phyloP scores from a whole-genome alignment of 139 green algal genomes.

The Chlamydomonas applanata region DNA sequence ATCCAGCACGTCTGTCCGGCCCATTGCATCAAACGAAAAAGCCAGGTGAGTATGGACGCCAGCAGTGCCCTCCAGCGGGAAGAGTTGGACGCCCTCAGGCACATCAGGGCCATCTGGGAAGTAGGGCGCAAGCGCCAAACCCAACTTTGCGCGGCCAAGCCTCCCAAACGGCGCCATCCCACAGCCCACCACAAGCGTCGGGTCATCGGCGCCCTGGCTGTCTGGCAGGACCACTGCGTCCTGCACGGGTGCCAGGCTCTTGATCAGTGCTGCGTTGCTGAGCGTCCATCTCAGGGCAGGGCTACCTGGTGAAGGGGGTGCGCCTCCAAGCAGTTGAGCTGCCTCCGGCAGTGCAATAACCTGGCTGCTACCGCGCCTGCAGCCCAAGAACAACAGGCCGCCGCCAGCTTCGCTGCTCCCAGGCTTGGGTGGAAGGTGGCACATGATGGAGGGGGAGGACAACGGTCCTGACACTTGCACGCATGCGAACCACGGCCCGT shows the following conservation, averaged over 20 bases:
- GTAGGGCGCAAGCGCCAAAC: constrained; percentile 21
- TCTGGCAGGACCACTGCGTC: constrained; percentile 27
- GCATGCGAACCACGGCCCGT: not conserved
- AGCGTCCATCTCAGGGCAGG: constrained; percentile 15
- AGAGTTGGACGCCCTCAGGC: constrained; percentile 10
- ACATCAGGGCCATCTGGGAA: constrained; percentile 13
- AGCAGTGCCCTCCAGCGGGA: not conserved
- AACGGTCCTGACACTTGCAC: not conserved
- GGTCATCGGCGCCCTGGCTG: constrained; percentile 17
- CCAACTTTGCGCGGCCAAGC: constrained; percentile 20
- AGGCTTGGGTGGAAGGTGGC: constrained; percentile 11
- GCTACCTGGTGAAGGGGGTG: not conserved
- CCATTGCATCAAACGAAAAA: constrained; percentile 37
- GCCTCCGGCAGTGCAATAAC: not conserved
- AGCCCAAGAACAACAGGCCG: constrained; percentile 31
- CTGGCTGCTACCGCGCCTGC: constrained; percentile 25
- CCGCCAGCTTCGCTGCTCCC: not conserved
- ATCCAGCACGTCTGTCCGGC: constrained; percentile 25
- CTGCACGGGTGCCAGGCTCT: constrained; percentile 39
- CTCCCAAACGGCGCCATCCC: constrained; percentile 18
- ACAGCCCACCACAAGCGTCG: constrained; percentile 19
- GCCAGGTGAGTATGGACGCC: constrained; percentile 26
- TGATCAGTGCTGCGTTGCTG: constrained; percentile 23
- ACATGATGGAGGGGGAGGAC: not conserved
- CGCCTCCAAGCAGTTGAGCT: not conserved